phyloP scores from a whole-genome alignment of 75 land plant species.

The Ceratopteris richardii region DNA sequence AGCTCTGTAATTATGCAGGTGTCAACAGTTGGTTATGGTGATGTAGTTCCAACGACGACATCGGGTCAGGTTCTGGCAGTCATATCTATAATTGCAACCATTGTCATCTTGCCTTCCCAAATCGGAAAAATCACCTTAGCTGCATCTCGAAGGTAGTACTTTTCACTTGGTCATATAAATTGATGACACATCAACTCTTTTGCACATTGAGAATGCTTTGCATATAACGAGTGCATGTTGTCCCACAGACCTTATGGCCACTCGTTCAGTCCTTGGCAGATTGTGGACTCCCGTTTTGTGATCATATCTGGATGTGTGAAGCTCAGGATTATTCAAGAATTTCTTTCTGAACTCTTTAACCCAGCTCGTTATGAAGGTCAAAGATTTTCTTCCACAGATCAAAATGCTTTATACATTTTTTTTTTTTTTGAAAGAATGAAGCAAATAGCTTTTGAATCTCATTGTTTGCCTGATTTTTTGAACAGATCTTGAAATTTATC shows the following conservation, averaged over 20 bases:
- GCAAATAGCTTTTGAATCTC: too few relatives aligned
- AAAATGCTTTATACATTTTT: not conserved
- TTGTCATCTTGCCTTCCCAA: slow-evolving; percentile 22
- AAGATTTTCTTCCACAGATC: not conserved
- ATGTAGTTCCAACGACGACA: slow-evolving; percentile 20
- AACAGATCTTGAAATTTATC: slow-evolving; percentile 30
- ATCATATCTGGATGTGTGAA: slow-evolving; percentile 22
- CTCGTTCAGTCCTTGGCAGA: slow-evolving; percentile 13
- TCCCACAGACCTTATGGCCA: slow-evolving; percentile 22
- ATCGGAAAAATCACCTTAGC: slow-evolving; percentile 19
- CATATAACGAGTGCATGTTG: not conserved
- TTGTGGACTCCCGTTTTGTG: slow-evolving; percentile 22
- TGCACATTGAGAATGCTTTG: too few relatives aligned
- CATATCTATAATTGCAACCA: slow-evolving; percentile 17
- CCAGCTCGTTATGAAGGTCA: slow-evolving; percentile 21
- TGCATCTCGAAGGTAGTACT: slow-evolving; percentile 25
- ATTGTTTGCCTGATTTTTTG: not conserved
- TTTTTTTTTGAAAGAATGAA: too few relatives aligned
- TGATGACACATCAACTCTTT: too few relatives aligned
- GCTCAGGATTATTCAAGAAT: slow-evolving; percentile 18
- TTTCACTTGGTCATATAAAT: not conserved
- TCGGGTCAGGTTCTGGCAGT: slow-evolving; percentile 20
- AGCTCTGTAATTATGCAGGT: slow-evolving; percentile 13
- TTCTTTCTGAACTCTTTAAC: slow-evolving; percentile 18
- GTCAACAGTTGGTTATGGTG: slow-evolving; percentile 36